These are phyloP conservation scores for Mycena amicta DNA, from an alignment of 768 basidiomycete species.

Conservation along the genomic window DNA sequence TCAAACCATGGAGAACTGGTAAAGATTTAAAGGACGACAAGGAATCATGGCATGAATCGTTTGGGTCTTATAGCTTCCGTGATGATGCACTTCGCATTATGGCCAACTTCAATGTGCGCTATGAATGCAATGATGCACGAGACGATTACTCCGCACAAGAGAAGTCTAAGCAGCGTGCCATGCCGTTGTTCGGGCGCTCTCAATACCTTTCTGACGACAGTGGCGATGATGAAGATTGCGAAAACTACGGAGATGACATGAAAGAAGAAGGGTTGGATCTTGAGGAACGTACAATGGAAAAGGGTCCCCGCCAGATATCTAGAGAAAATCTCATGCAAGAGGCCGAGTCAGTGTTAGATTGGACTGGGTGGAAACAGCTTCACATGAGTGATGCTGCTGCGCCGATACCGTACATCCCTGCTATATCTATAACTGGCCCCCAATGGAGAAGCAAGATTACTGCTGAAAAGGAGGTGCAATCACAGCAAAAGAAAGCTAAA, in stretches of 20 bases:
- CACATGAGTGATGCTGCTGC: not conserved
- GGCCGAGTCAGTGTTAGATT: not conserved
- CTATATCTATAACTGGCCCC: not conserved
- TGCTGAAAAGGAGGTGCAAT: not conserved
- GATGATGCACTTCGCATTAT: conserved; percentile 22
- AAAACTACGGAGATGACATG: not conserved
- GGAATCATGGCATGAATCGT: conserved; percentile 24
- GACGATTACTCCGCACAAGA: conserved; percentile 29
- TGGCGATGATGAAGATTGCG: not conserved
- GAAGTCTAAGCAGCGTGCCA: not conserved
- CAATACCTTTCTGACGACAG: not conserved
- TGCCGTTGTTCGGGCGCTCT: not conserved
- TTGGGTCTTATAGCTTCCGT: conserved; percentile 18
- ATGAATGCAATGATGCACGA: conserved; percentile 33
- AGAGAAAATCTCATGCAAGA: not conserved
- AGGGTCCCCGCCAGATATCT: not conserved
- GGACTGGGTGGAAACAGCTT: not conserved
- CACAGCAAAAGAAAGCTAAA: not conserved
- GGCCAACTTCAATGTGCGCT: conserved; percentile 28
- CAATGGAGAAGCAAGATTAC: not conserved
- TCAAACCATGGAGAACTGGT: conserved; percentile 30
- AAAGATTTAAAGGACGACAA: conserved; percentile 22
- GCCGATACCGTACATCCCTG: not conserved
- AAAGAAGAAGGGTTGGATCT: no score
- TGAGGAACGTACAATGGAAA: no score